Evolutionary conservation across 2,329 filamentous ascomycete genomes (phyloP), one percentile per base, ranked within the genome.

Genomic region (Aspergillus unguis): DNA sequence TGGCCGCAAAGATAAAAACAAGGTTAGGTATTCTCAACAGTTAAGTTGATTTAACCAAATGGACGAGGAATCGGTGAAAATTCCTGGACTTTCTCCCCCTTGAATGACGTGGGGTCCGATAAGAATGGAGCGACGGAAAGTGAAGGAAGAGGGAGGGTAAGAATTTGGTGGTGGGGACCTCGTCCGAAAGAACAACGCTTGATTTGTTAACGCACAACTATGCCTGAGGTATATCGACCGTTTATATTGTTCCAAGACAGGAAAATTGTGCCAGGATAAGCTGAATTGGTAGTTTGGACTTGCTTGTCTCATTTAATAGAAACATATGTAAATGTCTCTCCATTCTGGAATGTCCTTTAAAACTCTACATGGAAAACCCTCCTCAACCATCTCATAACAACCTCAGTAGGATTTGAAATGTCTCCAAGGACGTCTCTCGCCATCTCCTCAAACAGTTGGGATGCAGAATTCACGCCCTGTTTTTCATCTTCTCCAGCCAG

Each of bases 391-490:
- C 50, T 52, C 49, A 71, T 65, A 7, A 71, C 65, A 7, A 58
- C 60, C 33, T 60, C 59, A 28, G 63, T 59, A 11, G 62, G 62
- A 48, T 68, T 60, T 23, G 53, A 37, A 10, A 53, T 45, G 23
- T 65, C 59, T 1, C 62, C 65, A 17, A 85, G 79, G 25, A 85
- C 61, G 5, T 70, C 71, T 35, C 76, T 71, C 28, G 86, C 69
- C 41, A 82, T 73, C 55, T 78, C 70, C 36, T 67, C 67, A 58
- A 86, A 79, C 41, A 75, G 64, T 27, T 68, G 64, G 3, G 71
- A 57, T 17, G 68, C 67, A 28, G 53, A 47, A 9, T 40, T 48
- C 9, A 56, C 45, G 10, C 52, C 32, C 32, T 48, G 53, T 23
- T 50, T 38, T n/a, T 56, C 48, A 37, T 64, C 59, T 6, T 63